phyloP scores from a whole-genome alignment of 2,329 filamentous ascomycete genomes.

The Paracamarosporium sp. region DNA sequence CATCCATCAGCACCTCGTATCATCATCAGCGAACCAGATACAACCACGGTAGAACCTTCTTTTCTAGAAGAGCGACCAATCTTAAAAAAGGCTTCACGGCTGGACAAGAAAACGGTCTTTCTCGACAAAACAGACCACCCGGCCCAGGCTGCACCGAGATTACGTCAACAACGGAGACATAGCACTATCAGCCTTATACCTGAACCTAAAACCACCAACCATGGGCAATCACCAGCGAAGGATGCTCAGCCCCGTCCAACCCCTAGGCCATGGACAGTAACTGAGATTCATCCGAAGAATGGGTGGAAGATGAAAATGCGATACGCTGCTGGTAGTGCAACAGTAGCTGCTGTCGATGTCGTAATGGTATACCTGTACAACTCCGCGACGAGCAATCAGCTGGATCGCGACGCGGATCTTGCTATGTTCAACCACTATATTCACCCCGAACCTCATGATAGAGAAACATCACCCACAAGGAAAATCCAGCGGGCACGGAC shows the following conservation, averaged over 20 bases:
- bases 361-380: slow-evolving; percentile 8
- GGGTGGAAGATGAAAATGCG: slow-evolving; percentile 10
- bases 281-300: not conserved
- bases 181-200: not conserved
- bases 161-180: slow-evolving; percentile 2
- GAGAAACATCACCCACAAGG: not conserved
- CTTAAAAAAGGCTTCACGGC: not conserved
- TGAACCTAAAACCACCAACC: not conserved
- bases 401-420: slow-evolving; percentile 9
- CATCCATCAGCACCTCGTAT: slow-evolving; percentile 8
- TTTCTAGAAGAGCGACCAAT: not conserved
- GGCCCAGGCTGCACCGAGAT: not conserved
- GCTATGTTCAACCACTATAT: slow-evolving; percentile 4
- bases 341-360: not conserved
- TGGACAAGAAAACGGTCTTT: not conserved
- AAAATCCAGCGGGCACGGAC: slow-evolving; percentile 7
- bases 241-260: not conserved
- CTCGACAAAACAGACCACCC: not conserved
- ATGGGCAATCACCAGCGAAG: not conserved
- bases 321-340: not conserved
- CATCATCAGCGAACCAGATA: slow-evolving; percentile 6
- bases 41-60: not conserved
- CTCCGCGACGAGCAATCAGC: not conserved
- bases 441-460: not conserved
- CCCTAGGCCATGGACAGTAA: slow-evolving; percentile 1